Percentiles rank a stretch among this genome's conserved stretches.
phyloP scores from a whole-genome alignment of 371 early-diverging fungal species.

The Mortierella sp. region DNA sequence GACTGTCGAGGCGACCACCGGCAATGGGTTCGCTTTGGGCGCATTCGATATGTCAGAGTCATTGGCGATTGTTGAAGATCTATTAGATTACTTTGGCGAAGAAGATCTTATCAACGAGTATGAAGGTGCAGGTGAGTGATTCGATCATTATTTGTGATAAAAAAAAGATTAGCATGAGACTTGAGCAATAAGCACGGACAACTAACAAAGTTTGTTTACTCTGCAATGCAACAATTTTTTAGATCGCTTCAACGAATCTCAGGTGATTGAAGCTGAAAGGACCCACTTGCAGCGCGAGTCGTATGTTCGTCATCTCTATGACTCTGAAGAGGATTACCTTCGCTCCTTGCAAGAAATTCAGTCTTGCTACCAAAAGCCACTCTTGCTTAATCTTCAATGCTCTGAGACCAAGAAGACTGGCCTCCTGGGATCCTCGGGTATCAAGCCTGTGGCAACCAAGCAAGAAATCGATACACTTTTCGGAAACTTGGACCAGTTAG shows the following conservation, averaged over 20 bases:
- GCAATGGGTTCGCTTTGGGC: constrained; percentile 47
- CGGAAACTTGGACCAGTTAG: constrained; percentile 44
- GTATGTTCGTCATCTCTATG: constrained; percentile 46
- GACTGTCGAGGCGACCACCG: constrained; percentile 45
- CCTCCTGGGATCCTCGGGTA: constrained; percentile 15
- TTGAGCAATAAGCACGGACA: constrained; percentile 8
- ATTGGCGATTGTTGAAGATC: constrained; percentile 52
- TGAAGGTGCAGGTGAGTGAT: constrained; percentile 27
- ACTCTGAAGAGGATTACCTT: constrained; percentile 53
- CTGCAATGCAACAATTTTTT: not conserved
- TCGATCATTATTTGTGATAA: not conserved
- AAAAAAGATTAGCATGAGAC: not conserved
- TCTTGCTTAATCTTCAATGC: constrained; percentile 30
- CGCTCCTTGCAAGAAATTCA: constrained; percentile 42
- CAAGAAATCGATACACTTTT: constrained; percentile 49
- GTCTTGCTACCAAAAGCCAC: constrained; percentile 34
- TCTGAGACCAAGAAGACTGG: constrained; percentile 26
- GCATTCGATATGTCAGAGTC: constrained; percentile 57
- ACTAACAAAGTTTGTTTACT: too few relatives aligned
- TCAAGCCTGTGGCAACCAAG: constrained; percentile 38
- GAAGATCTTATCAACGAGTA: constrained; percentile 35
- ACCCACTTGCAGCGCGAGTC: constrained; percentile 49
- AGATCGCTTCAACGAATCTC: constrained; percentile 47
- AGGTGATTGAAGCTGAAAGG: constrained; percentile 45
- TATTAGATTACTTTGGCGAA: constrained; percentile 54